Evolutionary conservation across 352 stramenopile species (phyloP).

Genomic region (Pseudoperonospora humuli): DNA sequence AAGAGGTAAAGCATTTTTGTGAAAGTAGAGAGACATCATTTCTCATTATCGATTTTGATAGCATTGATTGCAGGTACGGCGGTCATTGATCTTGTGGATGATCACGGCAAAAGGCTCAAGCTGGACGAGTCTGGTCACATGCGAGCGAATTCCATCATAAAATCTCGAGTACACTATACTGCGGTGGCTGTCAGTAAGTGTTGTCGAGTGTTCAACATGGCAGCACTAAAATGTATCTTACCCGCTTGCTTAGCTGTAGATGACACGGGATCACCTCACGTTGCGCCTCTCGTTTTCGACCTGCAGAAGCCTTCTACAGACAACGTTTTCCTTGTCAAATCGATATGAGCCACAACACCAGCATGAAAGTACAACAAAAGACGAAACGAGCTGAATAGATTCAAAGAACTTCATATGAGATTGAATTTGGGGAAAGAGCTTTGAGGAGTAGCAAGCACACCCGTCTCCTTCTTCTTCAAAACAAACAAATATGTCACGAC

Average conservation of each 20-base stretch:
- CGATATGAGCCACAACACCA: background rate
- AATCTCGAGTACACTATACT: slow-evolving; percentile 36
- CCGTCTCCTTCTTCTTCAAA: background rate
- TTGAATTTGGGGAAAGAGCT: slow-evolving; percentile 16
- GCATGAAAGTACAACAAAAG: slow-evolving; percentile 2
- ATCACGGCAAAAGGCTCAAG: slow-evolving; percentile 32
- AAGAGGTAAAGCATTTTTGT: slow-evolving; percentile 30
- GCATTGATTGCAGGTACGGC: slow-evolving; percentile 34
- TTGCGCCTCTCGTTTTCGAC: slow-evolving; percentile 33
- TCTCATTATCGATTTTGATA: slow-evolving; percentile 7
- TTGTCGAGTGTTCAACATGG: background rate
- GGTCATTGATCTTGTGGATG: slow-evolving; percentile 47
- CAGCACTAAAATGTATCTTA: background rate
- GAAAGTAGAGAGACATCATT: background rate
- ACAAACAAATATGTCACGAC: slow-evolving; percentile 12
- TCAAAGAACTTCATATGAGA: slow-evolving; percentile 15
- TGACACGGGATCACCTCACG: slow-evolving; percentile 26
- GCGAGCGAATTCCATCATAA: slow-evolving; percentile 36
- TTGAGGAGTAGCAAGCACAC: slow-evolving; percentile 10
- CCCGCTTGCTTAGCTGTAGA: slow-evolving; percentile 18
- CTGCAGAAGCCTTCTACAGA: slow-evolving; percentile 14
- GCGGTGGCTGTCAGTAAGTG: slow-evolving; percentile 49
- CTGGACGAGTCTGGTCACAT: slow-evolving; percentile 35
- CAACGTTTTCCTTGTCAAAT: slow-evolving; percentile 7
- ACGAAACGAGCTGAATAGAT: background rate